phyloP scores from a whole-genome alignment of 2,329 filamentous ascomycete species.

The Sporothrix phasma region DNA sequence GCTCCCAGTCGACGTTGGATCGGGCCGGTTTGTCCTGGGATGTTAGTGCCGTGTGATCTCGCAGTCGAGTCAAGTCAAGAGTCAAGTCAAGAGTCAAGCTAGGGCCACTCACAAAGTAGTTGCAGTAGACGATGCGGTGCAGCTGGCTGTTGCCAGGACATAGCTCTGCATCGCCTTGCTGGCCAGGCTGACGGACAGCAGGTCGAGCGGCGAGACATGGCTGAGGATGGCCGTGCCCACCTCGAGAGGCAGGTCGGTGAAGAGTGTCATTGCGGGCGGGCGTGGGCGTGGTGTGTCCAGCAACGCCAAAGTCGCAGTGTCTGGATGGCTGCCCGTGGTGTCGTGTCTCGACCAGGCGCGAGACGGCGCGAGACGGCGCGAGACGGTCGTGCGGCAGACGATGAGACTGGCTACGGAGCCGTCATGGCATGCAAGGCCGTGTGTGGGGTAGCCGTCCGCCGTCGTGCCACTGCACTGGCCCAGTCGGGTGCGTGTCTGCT shows the following conservation, averaged over 20 bases:
- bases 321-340: too few species aligned
- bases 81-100: too few species aligned
- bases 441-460: not conserved
- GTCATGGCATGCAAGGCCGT: not conserved
- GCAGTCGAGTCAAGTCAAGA: too few species aligned
- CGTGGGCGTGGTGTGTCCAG: too few species aligned
- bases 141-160: conserved; percentile 48
- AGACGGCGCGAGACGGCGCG: too few species aligned
- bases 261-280: conserved; percentile 22
- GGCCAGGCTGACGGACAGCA: conserved; percentile 41
- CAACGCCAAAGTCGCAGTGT: too few species aligned
- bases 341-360: too few species aligned
- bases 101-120: conserved; percentile 14
- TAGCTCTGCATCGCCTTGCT: conserved; percentile 45
- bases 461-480: too few species aligned
- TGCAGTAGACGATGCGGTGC: conserved; percentile 49
- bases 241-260: conserved; percentile 48
- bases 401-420: not conserved
- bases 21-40: not conserved
- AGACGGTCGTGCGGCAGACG: not conserved
- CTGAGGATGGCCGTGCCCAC: conserved; percentile 52
- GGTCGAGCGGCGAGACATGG: conserved; percentile 45
- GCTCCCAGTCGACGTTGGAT: conserved; percentile 4
- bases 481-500: too few species aligned
- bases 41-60: too few species aligned